phyloP scores from a whole-genome alignment of 305 asterid species.

The Fraxinus albicans region DNA sequence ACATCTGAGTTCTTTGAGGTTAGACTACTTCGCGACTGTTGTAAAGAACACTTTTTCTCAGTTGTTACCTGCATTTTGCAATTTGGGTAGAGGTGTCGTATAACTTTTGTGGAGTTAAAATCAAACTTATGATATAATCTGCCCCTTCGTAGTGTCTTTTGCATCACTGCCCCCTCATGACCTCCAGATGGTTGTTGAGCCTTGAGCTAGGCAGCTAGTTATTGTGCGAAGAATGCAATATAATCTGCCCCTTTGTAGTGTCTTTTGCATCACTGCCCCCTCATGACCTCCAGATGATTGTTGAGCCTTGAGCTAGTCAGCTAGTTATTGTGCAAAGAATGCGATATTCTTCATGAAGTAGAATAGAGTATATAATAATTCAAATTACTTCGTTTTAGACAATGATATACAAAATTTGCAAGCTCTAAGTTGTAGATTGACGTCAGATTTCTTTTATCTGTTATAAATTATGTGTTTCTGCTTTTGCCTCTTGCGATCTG shows the following conservation, averaged over 20 bases:
- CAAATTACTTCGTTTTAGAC: not conserved
- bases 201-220: too few species aligned
- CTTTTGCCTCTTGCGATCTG: not conserved
- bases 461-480: not conserved
- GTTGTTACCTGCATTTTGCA: conserved; percentile 1
- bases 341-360: not conserved
- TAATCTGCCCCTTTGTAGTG: not conserved
- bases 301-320: not conserved
- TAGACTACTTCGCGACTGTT: conserved; percentile 21
- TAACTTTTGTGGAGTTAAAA: not conserved
- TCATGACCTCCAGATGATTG: conserved; percentile 9
- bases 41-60: not conserved
- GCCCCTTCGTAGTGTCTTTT: not conserved
- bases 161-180: too few species aligned
- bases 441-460: not conserved
- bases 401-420: not conserved
- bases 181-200: too few species aligned
- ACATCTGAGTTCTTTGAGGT: conserved; percentile 92
- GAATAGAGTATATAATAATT: not conserved
- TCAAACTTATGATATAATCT: not conserved
- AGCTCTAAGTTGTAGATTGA: not conserved
- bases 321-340: not conserved
- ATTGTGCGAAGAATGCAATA: too few species aligned
- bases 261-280: not conserved
- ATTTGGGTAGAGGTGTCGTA: not conserved